These are phyloP conservation scores for Capronia epimyces DNA, from an alignment of 2,329 filamentous ascomycete genomes.

Conservation along the genomic window DNA sequence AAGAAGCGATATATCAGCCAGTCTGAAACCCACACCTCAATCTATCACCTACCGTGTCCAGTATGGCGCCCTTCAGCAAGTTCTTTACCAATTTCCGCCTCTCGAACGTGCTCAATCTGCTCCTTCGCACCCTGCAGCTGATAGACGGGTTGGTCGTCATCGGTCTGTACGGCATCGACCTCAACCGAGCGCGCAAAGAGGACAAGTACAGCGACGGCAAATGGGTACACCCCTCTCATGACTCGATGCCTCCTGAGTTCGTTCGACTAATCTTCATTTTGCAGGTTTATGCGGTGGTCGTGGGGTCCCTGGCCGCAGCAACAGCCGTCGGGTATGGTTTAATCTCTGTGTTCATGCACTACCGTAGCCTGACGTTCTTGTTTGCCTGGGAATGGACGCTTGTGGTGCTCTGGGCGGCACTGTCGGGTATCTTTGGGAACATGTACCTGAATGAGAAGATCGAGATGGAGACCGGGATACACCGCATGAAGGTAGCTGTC, in stretches of 20 bases:
- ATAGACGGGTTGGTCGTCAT: slow-evolving; percentile 69
- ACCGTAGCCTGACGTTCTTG: slow-evolving; percentile 33
- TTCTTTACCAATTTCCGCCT: slow-evolving; percentile 11
- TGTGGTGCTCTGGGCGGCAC: slow-evolving; percentile 70
- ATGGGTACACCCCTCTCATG: slow-evolving; percentile 54
- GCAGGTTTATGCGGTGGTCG: slow-evolving; percentile 66
- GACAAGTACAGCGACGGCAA: slow-evolving; percentile 55
- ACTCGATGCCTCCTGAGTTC: slow-evolving; percentile 7
- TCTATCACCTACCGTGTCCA: background rate
- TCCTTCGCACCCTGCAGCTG: slow-evolving; percentile 70
- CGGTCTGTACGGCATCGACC: slow-evolving; percentile 69
- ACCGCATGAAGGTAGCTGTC: slow-evolving; percentile 78
- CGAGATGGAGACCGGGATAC: slow-evolving; percentile 58
- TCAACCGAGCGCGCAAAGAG: slow-evolving; percentile 51
- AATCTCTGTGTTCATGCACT: slow-evolving; percentile 48
- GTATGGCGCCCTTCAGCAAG: background rate
- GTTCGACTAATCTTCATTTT: slow-evolving; percentile 8
- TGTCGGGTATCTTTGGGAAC: slow-evolving; percentile 78
- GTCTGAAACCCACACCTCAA: too few relatives aligned
- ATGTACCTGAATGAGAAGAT: slow-evolving; percentile 69
- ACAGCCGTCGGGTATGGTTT: slow-evolving; percentile 62
- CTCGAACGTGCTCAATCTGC: slow-evolving; percentile 30
- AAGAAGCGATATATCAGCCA: too few relatives aligned
- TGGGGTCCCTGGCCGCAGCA: slow-evolving; percentile 59
- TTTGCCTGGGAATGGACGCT: slow-evolving; percentile 67